Base-by-base conservation (phyloP, 352 stramenopile species). In the Globisporangium solare region DNA sequence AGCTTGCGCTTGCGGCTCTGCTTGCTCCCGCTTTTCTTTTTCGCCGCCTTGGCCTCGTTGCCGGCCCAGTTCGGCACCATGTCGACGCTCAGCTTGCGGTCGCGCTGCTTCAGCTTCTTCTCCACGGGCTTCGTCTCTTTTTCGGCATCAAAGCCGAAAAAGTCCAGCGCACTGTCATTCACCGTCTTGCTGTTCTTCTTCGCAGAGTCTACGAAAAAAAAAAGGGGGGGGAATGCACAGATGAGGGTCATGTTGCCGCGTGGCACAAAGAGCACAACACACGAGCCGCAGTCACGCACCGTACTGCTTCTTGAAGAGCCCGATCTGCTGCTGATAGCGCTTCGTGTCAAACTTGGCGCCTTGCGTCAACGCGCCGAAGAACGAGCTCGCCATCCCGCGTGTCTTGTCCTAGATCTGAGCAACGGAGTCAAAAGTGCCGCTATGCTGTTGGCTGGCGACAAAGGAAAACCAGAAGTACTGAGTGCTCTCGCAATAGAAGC, bases 1-100 rank as follows among this genome's bases (percentile, higher is more conserved):
- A 94, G 67, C 60, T 92, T 94, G 58, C 82, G 82, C 66, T 92
- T 92, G 50, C 80, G 80, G 13, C 82, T 82, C 51, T 74, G 78
- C 60, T 82, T 89, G 61, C 84, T 92, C 24, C 84, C 79, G 45
- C 61, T 73, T 24, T 72, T 73, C 31, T 70, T 67, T 55, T 86
- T 85, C 41, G 20, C 31, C 8, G 20, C 27, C 20, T 55, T 24
- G 15, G 35, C 39, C 17, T 82, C 71, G 18, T 86, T 82, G 18
- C 78, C 79, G 1, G 80, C 80, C 79, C 78, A 91, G 31, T 67
- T 64, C 2, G 81, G 76, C 48, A 91, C 67, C 67, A 81, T 72
- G 52, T 92, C 79, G 51, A 83, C 76, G 60, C 79, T 92, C 54
- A 88, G 76, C 63, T 77, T 84, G 56, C 79, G 77, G 47, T 65